These are phyloP conservation scores for Coprinopsis cinerea DNA, from an alignment of 768 basidiomycete species.

Conservation along the genomic window DNA sequence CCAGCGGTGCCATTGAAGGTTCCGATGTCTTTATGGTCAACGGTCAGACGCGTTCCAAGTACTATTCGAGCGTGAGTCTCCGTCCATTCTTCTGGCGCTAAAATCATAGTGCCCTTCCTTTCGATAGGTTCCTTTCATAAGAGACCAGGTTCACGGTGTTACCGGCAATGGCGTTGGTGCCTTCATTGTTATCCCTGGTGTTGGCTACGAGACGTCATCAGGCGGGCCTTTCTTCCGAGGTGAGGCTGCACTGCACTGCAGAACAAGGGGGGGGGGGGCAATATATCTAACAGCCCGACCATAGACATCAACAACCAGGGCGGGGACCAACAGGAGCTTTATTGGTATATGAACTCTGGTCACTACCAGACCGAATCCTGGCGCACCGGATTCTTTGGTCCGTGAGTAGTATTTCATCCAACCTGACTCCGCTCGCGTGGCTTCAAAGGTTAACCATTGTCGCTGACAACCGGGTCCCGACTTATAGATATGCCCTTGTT, in stretches of 20 bases:
- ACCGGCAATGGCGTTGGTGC: constrained; percentile 40
- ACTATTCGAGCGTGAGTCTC: constrained; percentile 36
- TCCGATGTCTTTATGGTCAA: constrained; percentile 39
- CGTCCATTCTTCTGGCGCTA: background rate
- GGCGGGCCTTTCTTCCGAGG: constrained; percentile 47
- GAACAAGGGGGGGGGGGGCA: background rate
- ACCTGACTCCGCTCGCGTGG: no score
- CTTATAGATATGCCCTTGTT: constrained; percentile 34
- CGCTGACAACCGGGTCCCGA: background rate
- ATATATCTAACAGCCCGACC: background rate
- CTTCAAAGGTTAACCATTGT: background rate
- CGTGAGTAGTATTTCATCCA: no score
- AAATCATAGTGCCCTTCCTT: background rate
- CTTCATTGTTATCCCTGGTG: constrained; percentile 40
- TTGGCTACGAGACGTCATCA: constrained; percentile 40
- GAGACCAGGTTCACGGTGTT: constrained; percentile 46
- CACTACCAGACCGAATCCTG: constrained; percentile 42
- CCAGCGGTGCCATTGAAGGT: constrained; percentile 38
- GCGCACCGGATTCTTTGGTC: constrained; percentile 43
- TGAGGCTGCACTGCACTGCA: constrained; percentile 9
- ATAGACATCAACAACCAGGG: constrained; percentile 45
- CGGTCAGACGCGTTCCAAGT: constrained; percentile 44
- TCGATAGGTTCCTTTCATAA: constrained; percentile 39
- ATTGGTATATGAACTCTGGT: constrained; percentile 43
- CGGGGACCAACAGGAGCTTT: constrained; percentile 40